These are phyloP conservation scores for Dittrichia graveolens DNA, from an alignment of 129 eudicot genomes.

Conservation along the genomic window DNA sequence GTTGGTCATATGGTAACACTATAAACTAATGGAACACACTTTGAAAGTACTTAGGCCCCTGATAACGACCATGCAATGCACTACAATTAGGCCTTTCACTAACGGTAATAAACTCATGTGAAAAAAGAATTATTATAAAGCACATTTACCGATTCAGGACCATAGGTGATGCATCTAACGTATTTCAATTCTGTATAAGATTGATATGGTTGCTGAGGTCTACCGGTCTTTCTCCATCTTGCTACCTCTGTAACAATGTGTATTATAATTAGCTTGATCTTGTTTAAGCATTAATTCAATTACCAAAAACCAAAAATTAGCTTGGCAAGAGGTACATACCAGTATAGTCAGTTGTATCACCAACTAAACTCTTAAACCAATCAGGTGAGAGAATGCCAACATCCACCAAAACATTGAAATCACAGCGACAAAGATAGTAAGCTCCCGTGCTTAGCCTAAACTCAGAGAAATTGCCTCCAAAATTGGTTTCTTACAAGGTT, in stretches of 20 bases:
- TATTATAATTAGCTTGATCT: background rate
- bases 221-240: background rate
- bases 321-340: constrained; percentile 2
- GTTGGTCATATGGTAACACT: too few relatives aligned
- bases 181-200: background rate
- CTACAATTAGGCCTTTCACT: too few relatives aligned
- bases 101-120: too few relatives aligned
- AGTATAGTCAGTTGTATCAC: constrained; percentile 7
- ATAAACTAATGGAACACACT: too few relatives aligned
- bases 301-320: background rate
- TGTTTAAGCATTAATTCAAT: background rate
- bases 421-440: constrained; percentile 36
- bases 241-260: background rate
- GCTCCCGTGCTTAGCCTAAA: constrained; percentile 31
- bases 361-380: constrained; percentile 14
- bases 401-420: constrained; percentile 23
- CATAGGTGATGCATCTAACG: background rate
- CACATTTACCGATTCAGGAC: background rate
- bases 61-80: too few relatives aligned
- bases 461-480: constrained; percentile 29
- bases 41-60: too few relatives aligned
- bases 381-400: constrained; percentile 14
- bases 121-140: too few relatives aligned
- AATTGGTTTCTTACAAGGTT: background rate
- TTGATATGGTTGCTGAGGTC: background rate